Evolutionary conservation across 805 yeast genomes (phyloP), one percentile per base, ranked within the genome.

Genomic region (Groenewaldozyma tartarivorans): DNA sequence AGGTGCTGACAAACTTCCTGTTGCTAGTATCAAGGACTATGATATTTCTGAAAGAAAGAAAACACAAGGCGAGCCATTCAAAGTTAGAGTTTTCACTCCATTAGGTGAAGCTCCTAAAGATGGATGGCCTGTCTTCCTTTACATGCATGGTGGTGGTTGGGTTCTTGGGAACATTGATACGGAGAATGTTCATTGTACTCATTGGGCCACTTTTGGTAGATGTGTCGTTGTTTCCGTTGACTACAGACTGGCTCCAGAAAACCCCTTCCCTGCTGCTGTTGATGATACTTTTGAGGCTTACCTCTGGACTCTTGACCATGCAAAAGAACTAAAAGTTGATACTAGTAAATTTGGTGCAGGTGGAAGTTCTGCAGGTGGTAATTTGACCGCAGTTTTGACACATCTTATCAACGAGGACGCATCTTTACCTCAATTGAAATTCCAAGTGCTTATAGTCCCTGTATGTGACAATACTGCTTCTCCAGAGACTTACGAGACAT

Each of bases 221-320:
- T 58, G 67, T 41, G 50, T 61, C 16, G 71, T 68, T 11, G 55
- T 70, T 6, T 56, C 66, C 5, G 69, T 71, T n/a, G 74, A 71
- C 50, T 72, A 72, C 53, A 46, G 76, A 32, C 52, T 69, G 41
- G 75, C 75, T 0, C 77, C 77, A 2, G 74, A 71, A 49, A 47
- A 56, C 48, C 69, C 70, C 18, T 72, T 57, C 50, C 77, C 77
- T 2, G 71, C 74, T 6, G 60, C 55, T 61, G 18, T 67, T 4
- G 60, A 68, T 4, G 74, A 69, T 52, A 51, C 66, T 13, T 67
- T 56, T 47, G 62, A 57, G 39, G 51, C 71, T 4, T 20, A 41
- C n/a, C 4, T 22, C 20, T 33, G 39, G 29, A 21, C 40, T 4
- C 18, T 36, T 15, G 42, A 36, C 20, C 39, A 48, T 18, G 36